Percentiles rank a stretch among this genome's conserved stretches.
Evolutionary conservation across 2,329 filamentous ascomycete genomes (phyloP).

Genomic region (Trichoderma semiorbis): DNA sequence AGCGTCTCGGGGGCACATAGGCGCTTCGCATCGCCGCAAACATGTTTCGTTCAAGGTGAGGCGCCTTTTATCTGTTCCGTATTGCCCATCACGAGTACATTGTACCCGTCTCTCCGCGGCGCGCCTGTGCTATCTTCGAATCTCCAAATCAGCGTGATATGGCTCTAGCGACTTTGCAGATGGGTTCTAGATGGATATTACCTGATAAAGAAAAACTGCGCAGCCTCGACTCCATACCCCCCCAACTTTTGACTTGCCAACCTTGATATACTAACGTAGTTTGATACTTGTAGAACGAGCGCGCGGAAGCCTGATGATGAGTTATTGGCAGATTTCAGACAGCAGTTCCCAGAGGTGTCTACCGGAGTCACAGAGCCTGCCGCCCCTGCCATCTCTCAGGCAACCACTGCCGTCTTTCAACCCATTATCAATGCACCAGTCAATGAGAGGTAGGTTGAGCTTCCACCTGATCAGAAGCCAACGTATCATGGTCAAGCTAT

Average conservation of each 20-base stretch:
- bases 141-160: not conserved
- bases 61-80: not conserved
- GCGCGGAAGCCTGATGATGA: conserved; percentile 81
- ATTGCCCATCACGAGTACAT: not conserved
- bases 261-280: not conserved
- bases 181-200: not conserved
- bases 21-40: not conserved
- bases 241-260: not conserved
- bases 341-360: conserved; percentile 73
- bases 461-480: not conserved
- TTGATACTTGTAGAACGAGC: conserved; percentile 55
- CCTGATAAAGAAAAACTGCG: not conserved
- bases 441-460: conserved; percentile 28
- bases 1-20: not conserved
- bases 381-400: conserved; percentile 36
- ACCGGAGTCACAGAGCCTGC: conserved; percentile 48
- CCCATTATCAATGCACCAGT: conserved; percentile 23
- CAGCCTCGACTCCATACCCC: not conserved
- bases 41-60: conserved; percentile 19
- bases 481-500: not conserved
- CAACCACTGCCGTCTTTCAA: conserved; percentile 27
- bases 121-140: not conserved
- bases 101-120: not conserved
- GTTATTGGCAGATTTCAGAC: conserved; percentile 76
- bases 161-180: not conserved